phyloP scores from a whole-genome alignment of 2,329 filamentous ascomycete genomes.

The Chaetomiaceae sp. region DNA sequence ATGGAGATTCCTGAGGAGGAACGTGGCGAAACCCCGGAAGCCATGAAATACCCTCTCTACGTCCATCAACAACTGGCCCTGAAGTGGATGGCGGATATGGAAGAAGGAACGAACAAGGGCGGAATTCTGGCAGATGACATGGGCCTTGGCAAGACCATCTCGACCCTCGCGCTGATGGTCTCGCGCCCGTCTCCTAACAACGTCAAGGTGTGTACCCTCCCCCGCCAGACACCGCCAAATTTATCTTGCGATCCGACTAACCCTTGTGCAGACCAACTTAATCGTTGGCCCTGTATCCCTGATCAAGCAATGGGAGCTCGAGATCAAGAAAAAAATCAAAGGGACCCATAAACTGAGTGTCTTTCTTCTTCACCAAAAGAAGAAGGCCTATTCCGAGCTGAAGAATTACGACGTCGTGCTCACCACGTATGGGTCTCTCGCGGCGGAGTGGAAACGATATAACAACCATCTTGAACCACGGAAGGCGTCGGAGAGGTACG shows the following conservation, averaged over 20 bases:
- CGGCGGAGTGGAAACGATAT: constrained; percentile 60
- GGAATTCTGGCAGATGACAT: constrained; percentile 77
- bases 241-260: neutral
- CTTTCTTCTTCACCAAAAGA: constrained; percentile 62
- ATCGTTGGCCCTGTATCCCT: constrained; percentile 77
- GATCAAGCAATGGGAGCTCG: constrained; percentile 78
- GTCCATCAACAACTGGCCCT: constrained; percentile 77
- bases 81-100: constrained; percentile 71
- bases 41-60: constrained; percentile 65
- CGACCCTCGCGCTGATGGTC: constrained; percentile 72
- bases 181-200: constrained; percentile 56
- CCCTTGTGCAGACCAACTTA: constrained; percentile 56
- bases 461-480: constrained; percentile 48
- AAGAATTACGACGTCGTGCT: constrained; percentile 67
- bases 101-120: constrained; percentile 68
- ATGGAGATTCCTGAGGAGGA: constrained; percentile 57
- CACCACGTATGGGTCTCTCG: constrained; percentile 72
- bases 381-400: constrained; percentile 56
- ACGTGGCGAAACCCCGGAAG: constrained; percentile 64
- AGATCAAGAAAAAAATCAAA: constrained; percentile 68
- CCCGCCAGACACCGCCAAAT: neutral
- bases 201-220: constrained; percentile 35
- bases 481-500: constrained; percentile 32
- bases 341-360: constrained; percentile 55
- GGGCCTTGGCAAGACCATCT: constrained; percentile 81